phyloP scores from a whole-genome alignment of 768 basidiomycete genomes.

The Auriscalpium microsporum region DNA sequence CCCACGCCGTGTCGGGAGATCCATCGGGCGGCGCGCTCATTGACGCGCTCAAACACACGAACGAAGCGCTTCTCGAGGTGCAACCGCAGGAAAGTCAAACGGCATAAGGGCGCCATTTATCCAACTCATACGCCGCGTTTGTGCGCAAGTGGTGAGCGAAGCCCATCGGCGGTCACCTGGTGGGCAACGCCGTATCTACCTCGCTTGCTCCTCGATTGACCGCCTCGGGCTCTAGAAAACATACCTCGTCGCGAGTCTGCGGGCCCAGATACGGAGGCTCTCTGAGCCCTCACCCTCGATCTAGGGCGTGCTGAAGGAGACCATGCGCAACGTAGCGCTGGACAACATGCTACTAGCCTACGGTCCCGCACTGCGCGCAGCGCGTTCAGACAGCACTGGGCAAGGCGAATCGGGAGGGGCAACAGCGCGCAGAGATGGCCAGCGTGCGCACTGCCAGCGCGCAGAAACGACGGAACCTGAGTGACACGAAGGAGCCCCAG shows the following conservation, averaged over 20 bases:
- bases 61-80: constrained; percentile 40
- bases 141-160: constrained; percentile 38
- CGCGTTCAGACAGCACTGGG: no score
- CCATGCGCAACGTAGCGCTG: no score
- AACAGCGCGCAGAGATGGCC: no score
- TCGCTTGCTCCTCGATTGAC: neutral
- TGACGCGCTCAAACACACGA: constrained; percentile 40
- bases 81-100: constrained; percentile 7
- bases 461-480: no score
- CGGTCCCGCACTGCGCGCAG: no score
- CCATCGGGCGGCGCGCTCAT: constrained; percentile 43
- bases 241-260: constrained; percentile 44
- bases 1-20: constrained; percentile 22
- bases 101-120: constrained; percentile 20
- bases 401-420: no score
- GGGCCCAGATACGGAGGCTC: constrained; percentile 19
- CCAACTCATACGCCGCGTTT: constrained; percentile 35
- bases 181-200: constrained; percentile 6
- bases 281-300: constrained; percentile 10
- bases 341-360: no score
- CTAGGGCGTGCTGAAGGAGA: no score
- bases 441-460: no score
- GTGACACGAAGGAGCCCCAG: no score
- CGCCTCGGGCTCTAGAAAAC: constrained; percentile 31
- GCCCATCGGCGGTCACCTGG: constrained; percentile 23